Conservation (phyloP, 176 grass and related monocot genomes). For the Phyllostachys edulis region DNA sequence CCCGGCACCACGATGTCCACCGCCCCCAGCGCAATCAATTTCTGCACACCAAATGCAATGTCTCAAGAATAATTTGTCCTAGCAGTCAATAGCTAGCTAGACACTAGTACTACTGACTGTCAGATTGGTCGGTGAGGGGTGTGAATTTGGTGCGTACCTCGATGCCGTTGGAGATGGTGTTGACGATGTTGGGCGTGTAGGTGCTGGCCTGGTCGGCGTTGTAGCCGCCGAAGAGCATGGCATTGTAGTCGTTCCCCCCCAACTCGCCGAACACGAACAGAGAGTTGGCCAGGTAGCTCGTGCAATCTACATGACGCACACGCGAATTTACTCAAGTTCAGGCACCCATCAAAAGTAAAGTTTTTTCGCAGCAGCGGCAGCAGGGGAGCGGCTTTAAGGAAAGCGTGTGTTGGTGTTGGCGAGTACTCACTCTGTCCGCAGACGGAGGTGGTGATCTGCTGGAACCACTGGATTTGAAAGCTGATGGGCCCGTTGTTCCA, state of each 20-base stretch:
- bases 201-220: conserved; percentile 44
- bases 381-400: background rate
- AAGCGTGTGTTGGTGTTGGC: background rate
- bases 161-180: conserved; percentile 33
- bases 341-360: background rate
- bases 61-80: background rate
- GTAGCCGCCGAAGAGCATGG: conserved; percentile 60
- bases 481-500: conserved; percentile 74
- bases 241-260: conserved; percentile 74
- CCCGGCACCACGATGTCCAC: conserved; percentile 50
- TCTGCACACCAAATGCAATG: conserved; percentile 2
- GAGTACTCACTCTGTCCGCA: conserved; percentile 41
- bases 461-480: conserved; percentile 68
- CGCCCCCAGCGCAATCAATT: conserved; percentile 58
- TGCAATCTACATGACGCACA: conserved; percentile 34
- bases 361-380: background rate
- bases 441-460: conserved; percentile 44
- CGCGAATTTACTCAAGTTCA: background rate
- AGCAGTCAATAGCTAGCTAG: background rate
- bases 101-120: background rate
- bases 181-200: conserved; percentile 48
- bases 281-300: conserved; percentile 39
- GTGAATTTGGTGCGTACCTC: conserved; percentile 19
- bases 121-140: background rate
- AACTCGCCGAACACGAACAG: conserved; percentile 69